A percentile compares a stretch with the other conserved stretches of the same genome.
phyloP scores from a whole-genome alignment of 2,329 filamentous ascomycete genomes.

The Paecilomyces sp. region DNA sequence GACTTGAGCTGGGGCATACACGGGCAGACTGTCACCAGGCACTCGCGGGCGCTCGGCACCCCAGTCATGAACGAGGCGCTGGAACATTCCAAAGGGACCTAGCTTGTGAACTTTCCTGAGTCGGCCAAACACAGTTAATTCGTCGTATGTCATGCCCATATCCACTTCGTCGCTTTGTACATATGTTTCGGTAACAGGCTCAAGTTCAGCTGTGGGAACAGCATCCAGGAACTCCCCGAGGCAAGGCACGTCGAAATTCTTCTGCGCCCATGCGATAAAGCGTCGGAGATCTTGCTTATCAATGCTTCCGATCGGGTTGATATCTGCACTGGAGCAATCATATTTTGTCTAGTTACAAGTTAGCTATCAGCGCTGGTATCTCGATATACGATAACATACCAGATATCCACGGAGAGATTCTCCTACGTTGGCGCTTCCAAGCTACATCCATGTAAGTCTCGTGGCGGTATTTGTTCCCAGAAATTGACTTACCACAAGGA shows the following conservation, averaged over 20 bases:
- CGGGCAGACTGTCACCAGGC: constrained; percentile 21
- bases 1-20: constrained; percentile 12
- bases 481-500: constrained; percentile 43
- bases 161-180: constrained; percentile 44
- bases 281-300: constrained; percentile 60
- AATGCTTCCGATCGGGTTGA: constrained; percentile 40
- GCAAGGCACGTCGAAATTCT: constrained; percentile 49
- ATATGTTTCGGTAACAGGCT: constrained; percentile 53
- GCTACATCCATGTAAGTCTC: constrained; percentile 6
- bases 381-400: not conserved
- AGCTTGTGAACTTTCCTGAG: constrained; percentile 34
- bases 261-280: constrained; percentile 58
- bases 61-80: constrained; percentile 45
- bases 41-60: constrained; percentile 5
- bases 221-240: constrained; percentile 54
- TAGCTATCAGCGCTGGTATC: not conserved
- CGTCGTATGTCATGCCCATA: constrained; percentile 43
- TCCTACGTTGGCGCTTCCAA: constrained; percentile 60
- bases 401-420: constrained; percentile 16
- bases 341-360: constrained; percentile 59
- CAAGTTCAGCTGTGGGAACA: constrained; percentile 53
- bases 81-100: constrained; percentile 47
- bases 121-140: constrained; percentile 43
- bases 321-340: constrained; percentile 48
- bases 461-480: not conserved